phyloP scores from a whole-genome alignment of 371 early-diverging fungal species.

The Smittium culicis region DNA sequence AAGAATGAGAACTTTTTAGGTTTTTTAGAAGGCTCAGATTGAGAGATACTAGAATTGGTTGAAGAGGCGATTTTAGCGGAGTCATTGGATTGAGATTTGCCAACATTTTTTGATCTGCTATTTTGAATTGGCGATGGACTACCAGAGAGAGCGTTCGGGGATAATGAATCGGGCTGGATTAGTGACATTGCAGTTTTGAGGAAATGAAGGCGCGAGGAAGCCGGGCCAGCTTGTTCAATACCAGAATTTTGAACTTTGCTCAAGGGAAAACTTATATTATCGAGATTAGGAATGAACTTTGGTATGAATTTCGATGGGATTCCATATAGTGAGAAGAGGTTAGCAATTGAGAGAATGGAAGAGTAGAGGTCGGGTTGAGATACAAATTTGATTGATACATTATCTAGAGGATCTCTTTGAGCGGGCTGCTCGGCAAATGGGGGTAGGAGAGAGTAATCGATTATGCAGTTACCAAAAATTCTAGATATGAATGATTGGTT shows the following conservation, averaged over 20 bases:
- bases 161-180: background rate
- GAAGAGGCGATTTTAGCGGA: background rate
- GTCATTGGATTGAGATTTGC: background rate
- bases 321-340: constrained; percentile 19
- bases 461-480: constrained; percentile 31
- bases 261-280: constrained; percentile 13
- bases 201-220: background rate
- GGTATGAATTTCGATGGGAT: constrained; percentile 21
- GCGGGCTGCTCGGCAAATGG: constrained; percentile 18
- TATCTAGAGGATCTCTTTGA: background rate
- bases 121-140: background rate
- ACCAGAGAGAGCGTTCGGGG: background rate
- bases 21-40: background rate
- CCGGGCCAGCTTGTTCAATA: background rate
- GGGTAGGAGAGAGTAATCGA: constrained; percentile 27
- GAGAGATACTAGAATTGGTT: background rate
- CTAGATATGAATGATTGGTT: constrained; percentile 20
- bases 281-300: constrained; percentile 22
- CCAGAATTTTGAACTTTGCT: background rate
- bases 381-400: constrained; percentile 19
- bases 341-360: constrained; percentile 20
- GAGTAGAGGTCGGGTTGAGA: constrained; percentile 22
- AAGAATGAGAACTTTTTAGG: background rate
- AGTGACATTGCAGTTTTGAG: background rate
- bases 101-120: background rate